phyloP scores from a whole-genome alignment of 257 asterid genomes.

The Solanum virginianum region DNA sequence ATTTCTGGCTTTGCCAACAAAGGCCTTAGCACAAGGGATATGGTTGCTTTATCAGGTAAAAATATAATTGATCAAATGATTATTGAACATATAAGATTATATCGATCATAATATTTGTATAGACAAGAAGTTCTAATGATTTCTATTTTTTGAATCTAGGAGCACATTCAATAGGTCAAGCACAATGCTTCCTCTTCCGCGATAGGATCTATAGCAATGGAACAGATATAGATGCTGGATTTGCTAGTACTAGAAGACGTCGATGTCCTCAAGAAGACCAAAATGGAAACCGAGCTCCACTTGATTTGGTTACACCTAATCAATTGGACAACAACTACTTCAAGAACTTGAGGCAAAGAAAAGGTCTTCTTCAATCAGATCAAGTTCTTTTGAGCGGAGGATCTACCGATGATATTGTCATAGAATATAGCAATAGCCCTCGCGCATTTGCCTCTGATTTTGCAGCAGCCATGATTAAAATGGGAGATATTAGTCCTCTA shows the following conservation, averaged over 20 bases:
- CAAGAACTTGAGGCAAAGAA: no score
- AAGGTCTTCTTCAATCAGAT: not conserved
- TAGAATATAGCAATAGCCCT: not conserved
- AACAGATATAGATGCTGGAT: conserved; percentile 23
- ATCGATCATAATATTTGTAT: no score
- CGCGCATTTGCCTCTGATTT: not conserved
- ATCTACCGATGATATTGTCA: not conserved
- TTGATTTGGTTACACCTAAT: not conserved
- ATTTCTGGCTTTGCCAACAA: not conserved
- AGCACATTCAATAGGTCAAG: not conserved
- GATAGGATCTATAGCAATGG: conserved; percentile 26
- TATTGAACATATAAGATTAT: no score
- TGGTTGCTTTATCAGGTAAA: not conserved
- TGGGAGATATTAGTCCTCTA: no score
- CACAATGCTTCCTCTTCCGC: conserved; percentile 14
- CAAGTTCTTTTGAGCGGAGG: not conserved
- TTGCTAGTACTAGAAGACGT: conserved; percentile 15
- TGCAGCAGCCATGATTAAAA: not conserved
- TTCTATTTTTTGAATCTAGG: not conserved
- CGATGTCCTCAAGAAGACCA: conserved; percentile 1
- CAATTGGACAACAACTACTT: no score
- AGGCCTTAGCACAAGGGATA: no score
- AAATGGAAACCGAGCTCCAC: conserved; percentile 1
- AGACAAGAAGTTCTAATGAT: not conserved
- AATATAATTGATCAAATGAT: no score